These are phyloP conservation scores for Amaranthus palmeri DNA, from an alignment of 148 eudicot genomes.

Conservation along the genomic window DNA sequence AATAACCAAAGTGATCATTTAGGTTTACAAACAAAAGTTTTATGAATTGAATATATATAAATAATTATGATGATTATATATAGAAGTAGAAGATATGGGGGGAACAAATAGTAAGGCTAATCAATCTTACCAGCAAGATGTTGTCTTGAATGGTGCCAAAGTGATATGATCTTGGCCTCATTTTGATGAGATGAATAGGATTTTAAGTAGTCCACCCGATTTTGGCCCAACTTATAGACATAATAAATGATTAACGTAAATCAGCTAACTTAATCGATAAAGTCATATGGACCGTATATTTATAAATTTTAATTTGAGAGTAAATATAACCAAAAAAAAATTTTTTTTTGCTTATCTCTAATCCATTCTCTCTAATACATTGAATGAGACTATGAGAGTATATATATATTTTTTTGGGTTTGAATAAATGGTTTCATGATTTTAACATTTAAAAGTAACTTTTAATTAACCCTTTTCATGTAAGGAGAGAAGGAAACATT, in stretches of 20 bases:
- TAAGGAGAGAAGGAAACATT: conserved; percentile 20
- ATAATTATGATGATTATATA: conserved; percentile 5
- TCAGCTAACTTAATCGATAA: background rate
- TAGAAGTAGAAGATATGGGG: background rate
- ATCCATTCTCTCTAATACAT: conserved; percentile 23
- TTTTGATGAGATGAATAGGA: conserved; percentile 18
- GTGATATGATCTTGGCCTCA: conserved; percentile 26
- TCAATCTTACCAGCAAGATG: conserved; percentile 28
- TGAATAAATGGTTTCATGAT: conserved; percentile 25
- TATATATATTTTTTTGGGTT: conserved; percentile 13
- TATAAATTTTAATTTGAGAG: conserved; percentile 5
- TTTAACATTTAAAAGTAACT: conserved; percentile 11
- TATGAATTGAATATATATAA: background rate
- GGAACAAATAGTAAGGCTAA: conserved; percentile 7
- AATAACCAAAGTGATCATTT: conserved; percentile 14
- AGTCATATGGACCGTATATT: background rate
- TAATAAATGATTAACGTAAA: background rate
- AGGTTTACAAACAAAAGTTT: background rate
- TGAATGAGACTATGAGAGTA: conserved; percentile 1
- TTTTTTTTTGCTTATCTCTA: no score
- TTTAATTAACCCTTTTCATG: conserved; percentile 4
- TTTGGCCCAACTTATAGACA: conserved; percentile 20
- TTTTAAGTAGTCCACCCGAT: conserved; percentile 7
- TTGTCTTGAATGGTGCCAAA: conserved; percentile 20
- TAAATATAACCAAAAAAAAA: conserved; percentile 21